Evolutionary conservation across 1,284 basidiomycete species (phyloP), one percentile per base, ranked within the genome.

Genomic region (Hymenochaete sp.): DNA sequence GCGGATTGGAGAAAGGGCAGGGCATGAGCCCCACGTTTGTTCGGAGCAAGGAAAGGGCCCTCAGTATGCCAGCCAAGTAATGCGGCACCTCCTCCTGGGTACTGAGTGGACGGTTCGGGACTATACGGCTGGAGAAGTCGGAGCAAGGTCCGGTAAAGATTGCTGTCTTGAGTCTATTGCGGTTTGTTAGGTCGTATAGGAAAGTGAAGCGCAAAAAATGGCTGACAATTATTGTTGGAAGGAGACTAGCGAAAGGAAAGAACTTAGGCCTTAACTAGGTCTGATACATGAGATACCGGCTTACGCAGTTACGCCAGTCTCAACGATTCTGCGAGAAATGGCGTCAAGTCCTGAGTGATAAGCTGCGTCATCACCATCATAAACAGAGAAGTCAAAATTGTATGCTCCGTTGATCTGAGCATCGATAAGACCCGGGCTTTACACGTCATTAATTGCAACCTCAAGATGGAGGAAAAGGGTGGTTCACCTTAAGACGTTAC

Each of bases 401-500:
- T 89, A 95, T 5, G 81, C 91, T 39, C 91, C 91, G 55, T 95
- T 90, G 53, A 90, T 79, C 56, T 90, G 87, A 22, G 83, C 77
- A 59, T 89, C 85, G 44, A 90, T 71, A 53, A 82, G 75, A 0
- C 85, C 86, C 3, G 87, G 84, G 55, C 83, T 84, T 52, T 21
- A 47, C 29, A 27, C 18, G n/a, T 28, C 38, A 38, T 50, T 22
- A 43, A 38, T 14, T 18, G 27, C 31, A 16, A 25, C 19, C 5
- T 19, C 42, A 22, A 36, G 28, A 40, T 7, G n/a, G 9, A 37
- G 9, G 16, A 44, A 16, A 14, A n/a, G 3, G 14, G 21, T 13
- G 18, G 61, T 60, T 55, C 54, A 70, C 81, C 80, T 82, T 26
- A 89, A 65, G 51, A 89, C 81, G 60, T 82, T 81, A 16, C 85